Percentiles rank a stretch among this genome's conserved stretches.
phyloP scores from a whole-genome alignment of 1,284 basidiomycete genomes.

The Ustilago shanxiensis region DNA sequence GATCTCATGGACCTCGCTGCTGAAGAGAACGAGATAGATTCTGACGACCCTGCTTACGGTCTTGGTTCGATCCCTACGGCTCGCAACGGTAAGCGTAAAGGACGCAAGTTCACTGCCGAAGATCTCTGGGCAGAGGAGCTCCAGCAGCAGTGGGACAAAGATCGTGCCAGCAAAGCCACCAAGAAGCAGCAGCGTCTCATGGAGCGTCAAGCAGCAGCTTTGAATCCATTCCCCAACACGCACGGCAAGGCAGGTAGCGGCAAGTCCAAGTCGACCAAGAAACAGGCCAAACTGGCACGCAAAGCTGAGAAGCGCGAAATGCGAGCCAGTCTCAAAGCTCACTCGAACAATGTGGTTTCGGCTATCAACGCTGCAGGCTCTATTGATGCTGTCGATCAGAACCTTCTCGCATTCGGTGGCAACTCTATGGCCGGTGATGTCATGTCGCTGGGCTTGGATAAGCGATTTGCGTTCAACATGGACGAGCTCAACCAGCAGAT shows the following conservation, averaged over 20 bases:
- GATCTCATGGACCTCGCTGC: constrained; percentile 75
- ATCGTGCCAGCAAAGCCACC: constrained; percentile 52
- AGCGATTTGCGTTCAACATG: constrained; percentile 54
- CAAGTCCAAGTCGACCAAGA: constrained; percentile 54
- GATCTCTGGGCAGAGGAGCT: constrained; percentile 77
- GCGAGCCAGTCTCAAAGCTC: constrained; percentile 47
- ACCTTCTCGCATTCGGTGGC: constrained; percentile 34
- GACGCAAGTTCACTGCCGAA: constrained; percentile 75
- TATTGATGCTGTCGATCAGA: constrained; percentile 39
- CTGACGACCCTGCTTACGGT: constrained; percentile 66
- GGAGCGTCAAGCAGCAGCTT: constrained; percentile 73
- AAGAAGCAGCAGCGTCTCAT: constrained; percentile 59
- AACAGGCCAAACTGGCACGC: constrained; percentile 53
- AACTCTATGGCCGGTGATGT: constrained; percentile 17
- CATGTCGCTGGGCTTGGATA: constrained; percentile 28
- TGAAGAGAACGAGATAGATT: constrained; percentile 57
- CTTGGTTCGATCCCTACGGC: constrained; percentile 47
- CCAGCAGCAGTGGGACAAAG: constrained; percentile 73
- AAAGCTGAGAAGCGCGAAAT: constrained; percentile 50
- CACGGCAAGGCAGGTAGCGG: constrained; percentile 50
- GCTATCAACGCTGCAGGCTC: constrained; percentile 36
- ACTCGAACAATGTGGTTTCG: constrained; percentile 41
- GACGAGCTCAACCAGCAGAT: constrained; percentile 62
- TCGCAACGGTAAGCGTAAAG: constrained; percentile 50
- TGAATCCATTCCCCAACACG: constrained; percentile 71